phyloP scores from a whole-genome alignment of 129 eudicot genomes.

The Smallanthus sonchifolius region DNA sequence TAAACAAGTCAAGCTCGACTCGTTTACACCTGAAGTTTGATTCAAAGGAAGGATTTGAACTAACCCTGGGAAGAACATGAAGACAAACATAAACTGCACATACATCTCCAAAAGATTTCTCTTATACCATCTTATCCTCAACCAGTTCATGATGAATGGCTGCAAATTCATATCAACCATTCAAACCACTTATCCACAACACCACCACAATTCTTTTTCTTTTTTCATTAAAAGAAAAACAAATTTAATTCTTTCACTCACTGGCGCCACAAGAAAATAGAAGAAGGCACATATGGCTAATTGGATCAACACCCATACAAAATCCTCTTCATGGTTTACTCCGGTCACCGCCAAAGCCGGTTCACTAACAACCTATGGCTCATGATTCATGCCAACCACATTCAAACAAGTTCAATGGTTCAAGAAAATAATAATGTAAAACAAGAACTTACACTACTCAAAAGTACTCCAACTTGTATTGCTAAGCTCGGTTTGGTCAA shows the following conservation, averaged over 20 bases:
- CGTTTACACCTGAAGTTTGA: neutral
- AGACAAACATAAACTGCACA: constrained; percentile 82
- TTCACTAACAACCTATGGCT: constrained; percentile 42
- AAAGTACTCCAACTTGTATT: constrained; percentile 58
- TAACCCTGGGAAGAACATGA: constrained; percentile 97
- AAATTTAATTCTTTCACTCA: constrained; percentile 31
- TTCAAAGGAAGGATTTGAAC: constrained; percentile 10
- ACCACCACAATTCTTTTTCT: neutral
- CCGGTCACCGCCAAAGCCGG: constrained; percentile 86
- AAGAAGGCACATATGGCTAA: constrained; percentile 64
- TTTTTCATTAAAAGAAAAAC: neutral
- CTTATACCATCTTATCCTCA: constrained; percentile 46
- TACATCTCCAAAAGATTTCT: constrained; percentile 86
- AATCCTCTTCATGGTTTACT: constrained; percentile 63
- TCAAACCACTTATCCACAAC: constrained; percentile 15
- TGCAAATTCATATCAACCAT: constrained; percentile 37
- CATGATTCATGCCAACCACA: neutral
- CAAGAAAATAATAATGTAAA: neutral
- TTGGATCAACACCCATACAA: constrained; percentile 48
- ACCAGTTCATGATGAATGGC: constrained; percentile 96
- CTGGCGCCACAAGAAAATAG: constrained; percentile 74
- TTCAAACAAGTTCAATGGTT: constrained; percentile 6
- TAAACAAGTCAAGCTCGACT: too few species aligned
- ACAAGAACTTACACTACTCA: constrained; percentile 46
- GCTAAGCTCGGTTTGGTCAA: constrained; percentile 32